These are phyloP conservation scores for Flaveria sonorensis DNA, from an alignment of 129 eudicot genomes.

Conservation along the genomic window DNA sequence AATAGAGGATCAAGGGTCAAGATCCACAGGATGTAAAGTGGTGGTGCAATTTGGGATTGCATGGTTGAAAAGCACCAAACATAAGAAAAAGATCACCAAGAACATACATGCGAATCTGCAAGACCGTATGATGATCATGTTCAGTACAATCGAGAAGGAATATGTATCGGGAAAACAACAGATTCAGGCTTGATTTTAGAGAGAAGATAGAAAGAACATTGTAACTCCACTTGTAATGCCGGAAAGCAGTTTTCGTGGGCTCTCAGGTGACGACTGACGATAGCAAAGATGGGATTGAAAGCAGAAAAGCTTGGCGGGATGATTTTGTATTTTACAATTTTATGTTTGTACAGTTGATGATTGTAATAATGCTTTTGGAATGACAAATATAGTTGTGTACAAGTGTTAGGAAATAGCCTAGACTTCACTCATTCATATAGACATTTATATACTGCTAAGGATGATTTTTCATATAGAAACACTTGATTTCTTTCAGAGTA, in stretches of 20 bases:
- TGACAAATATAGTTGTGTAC: conserved; percentile 26
- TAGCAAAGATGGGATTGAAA: background rate
- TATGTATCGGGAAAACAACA: conserved; percentile 45
- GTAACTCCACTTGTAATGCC: background rate
- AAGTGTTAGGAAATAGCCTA: conserved; percentile 39
- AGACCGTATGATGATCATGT: conserved; percentile 79
- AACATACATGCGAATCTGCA: conserved; percentile 73
- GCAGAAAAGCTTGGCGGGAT: background rate
- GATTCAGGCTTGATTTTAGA: conserved; percentile 13
- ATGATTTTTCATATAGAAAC: background rate
- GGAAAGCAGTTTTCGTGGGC: conserved; percentile 2
- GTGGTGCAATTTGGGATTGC: conserved; percentile 80
- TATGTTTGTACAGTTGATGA: conserved; percentile 27
- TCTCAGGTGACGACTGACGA: background rate
- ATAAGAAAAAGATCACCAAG: conserved; percentile 78
- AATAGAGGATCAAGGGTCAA: conserved; percentile 65
- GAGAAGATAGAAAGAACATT: background rate
- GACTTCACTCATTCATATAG: conserved; percentile 10
- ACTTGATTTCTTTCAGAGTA: background rate
- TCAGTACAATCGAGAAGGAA: conserved; percentile 84
- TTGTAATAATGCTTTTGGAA: conserved; percentile 23
- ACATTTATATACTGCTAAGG: conserved; percentile 19
- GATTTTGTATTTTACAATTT: conserved; percentile 12
- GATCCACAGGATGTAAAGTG: conserved; percentile 71
- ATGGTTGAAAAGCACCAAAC: conserved; percentile 81